phyloP scores from a whole-genome alignment of 106 monocot genomes.

The Dendrobium catenatum region DNA sequence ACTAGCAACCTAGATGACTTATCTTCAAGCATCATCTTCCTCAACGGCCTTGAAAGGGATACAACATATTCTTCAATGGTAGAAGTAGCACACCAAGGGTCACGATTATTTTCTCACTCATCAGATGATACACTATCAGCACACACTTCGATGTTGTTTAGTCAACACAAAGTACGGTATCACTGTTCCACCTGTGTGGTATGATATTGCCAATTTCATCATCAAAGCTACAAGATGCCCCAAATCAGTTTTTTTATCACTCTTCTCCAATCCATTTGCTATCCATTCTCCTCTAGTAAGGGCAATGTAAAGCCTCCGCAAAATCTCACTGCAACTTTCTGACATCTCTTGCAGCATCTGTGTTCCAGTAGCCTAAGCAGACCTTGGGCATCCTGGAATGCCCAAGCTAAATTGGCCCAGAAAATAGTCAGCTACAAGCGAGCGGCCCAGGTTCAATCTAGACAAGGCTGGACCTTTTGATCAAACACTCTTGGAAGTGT shows the following conservation, averaged over 20 bases:
- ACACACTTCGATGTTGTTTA: background rate
- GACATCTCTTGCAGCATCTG: background rate
- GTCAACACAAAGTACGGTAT: background rate
- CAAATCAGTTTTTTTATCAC: background rate
- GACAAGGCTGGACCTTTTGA: background rate
- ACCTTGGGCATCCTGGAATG: background rate
- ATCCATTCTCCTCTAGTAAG: background rate
- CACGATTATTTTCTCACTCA: background rate
- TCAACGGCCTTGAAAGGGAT: background rate
- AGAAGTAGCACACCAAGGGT: background rate
- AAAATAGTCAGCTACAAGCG: background rate
- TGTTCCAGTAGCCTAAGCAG: background rate
- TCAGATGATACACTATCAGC: background rate
- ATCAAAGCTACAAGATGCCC: background rate
- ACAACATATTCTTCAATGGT: background rate
- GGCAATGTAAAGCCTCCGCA: background rate
- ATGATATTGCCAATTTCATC: background rate
- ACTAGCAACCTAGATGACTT: background rate
- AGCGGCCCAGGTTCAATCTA: background rate
- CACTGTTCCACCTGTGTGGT: background rate
- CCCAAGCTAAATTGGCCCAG: background rate
- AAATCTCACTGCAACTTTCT: background rate
- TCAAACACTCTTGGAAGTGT: background rate
- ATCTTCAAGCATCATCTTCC: background rate
- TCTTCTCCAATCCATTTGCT: background rate